Base-by-base conservation (phyloP, 129 eudicot genomes). In the Pittosporum tobira region DNA sequence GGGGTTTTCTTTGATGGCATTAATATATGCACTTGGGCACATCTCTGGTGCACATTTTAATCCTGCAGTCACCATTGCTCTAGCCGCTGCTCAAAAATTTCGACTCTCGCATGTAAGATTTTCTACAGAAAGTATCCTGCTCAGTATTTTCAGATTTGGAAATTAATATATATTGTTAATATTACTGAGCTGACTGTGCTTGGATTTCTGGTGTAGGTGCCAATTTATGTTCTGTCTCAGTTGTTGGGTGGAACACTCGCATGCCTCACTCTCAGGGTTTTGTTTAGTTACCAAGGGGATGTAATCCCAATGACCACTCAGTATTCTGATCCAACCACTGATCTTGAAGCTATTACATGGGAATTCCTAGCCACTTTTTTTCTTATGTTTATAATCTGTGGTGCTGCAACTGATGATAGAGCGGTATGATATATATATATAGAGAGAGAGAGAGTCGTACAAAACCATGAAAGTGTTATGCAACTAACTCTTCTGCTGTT, bases 41-140 rank as follows among this genome's bases (percentile, higher is more conserved):
- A 18, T 84, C 30, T 84, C 87, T 19, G 87, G 87, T 22, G 87
- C 87, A 3, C 87, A 76, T 65, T 76, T 83, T 59, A 83, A 83
- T 53, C 93, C 93, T 51, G 83, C 86, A 2, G 86, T 79, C 75
- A 66, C 93, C 56, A 68, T 84, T 24, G 73, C 84, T 58, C 75
- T 84, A 31, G 81, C 79, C 31, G 56, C 55, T 28, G 65, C 73
- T 3, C 40, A 71, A 19, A 73, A 54, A 71, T 53, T 84, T 24
- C 84, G 81, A 50, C 31, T 79, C 4, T 6, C 58, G 15, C 72
- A 76, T 7, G 84, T 84, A 57, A 71, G 73, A 64, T 27, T 37
- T 55, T 12, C 11, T 8, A 19, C 10, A 34, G 22, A 18, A 10
- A 11, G 8, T 8, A 12, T 5, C 31, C 12, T 16, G 19, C 19